Evolutionary conservation across 164 flowering plant species (phyloP), one percentile per base, ranked within the genome.

Genomic region (Aristolochia californica): DNA sequence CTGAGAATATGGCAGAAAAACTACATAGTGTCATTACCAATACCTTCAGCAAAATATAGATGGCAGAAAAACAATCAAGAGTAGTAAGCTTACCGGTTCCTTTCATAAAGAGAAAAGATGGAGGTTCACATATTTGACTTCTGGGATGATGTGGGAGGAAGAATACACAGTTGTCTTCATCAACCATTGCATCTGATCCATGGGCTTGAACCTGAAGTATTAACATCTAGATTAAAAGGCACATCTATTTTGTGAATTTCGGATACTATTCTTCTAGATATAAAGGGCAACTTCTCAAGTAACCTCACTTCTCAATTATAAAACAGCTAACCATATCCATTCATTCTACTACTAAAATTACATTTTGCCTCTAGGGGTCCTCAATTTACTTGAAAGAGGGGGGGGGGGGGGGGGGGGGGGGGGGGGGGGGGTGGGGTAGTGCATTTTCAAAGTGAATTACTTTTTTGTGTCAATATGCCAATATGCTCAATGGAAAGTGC

Each of bases 111-210:
- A 91, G 81, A 62, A 88, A 91, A 56, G 84, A 62, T 0, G 96
- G 98, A 49, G 74, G 78, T 59, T 74, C 91, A 56, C 75, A 72
- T 53, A 91, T 80, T 76, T 79, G 75, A 61, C 83, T 73, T 65
- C 93, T 78, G 7, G 98, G 98, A 26, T 77, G 77, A 75, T 91
- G 98, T 12, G 98, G 98, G 54, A 91, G 89, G 75, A 91, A 91
- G 73, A 91, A 91, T 12, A 91, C 86, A 64, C 98, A 88, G 62
- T 84, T 84, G 13, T 88, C 96, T 71, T 86, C 96, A 44, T 91
- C 98, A 55, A 91, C 95, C 96, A 91, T 91, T 56, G 87, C 98
- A 77, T 91, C 98, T 21, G 93, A 83, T 55, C 98, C 98, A 72
- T 91, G 98, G 34, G 98, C 95, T 74, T 91, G 96, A 65, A 91